A percentile compares a stretch with the other conserved stretches of the same genome.
Evolutionary conservation across 805 yeast genomes (phyloP).

Genomic region (Kuraishia ogatae): DNA sequence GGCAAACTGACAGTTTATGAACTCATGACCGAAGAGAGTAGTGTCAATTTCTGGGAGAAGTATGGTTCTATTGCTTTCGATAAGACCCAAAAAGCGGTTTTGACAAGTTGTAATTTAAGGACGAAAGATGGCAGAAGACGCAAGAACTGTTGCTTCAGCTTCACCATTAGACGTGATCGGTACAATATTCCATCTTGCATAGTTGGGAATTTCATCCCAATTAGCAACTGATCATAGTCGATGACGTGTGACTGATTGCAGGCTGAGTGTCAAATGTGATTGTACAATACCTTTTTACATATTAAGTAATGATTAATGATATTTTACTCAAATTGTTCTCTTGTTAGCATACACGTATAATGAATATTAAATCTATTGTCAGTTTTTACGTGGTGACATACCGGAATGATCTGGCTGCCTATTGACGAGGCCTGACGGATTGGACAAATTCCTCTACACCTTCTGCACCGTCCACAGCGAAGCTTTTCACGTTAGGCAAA

Average conservation of each 20-base stretch:
- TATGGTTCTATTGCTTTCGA: constrained; percentile 96
- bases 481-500: constrained; percentile 20
- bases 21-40: constrained; percentile 90
- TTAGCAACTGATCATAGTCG: constrained; percentile 13
- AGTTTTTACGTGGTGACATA: neutral
- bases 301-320: neutral
- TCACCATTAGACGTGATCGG: constrained; percentile 85
- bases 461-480: constrained; percentile 9
- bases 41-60: constrained; percentile 96
- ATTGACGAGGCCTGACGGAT: neutral
- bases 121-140: constrained; percentile 75
- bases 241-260: neutral
- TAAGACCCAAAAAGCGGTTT: constrained; percentile 88
- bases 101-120: constrained; percentile 83
- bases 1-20: constrained; percentile 91
- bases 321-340: too few relatives aligned
- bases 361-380: neutral
- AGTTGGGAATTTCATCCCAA: constrained; percentile 91
- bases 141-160: constrained; percentile 86
- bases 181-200: constrained; percentile 95
- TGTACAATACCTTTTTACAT: neutral
- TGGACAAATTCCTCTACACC: neutral
- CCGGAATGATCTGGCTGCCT: neutral
- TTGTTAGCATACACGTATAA: too few relatives aligned
- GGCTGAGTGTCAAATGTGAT: neutral